A percentile compares a stretch with the other conserved stretches of the same genome.
phyloP scores from a whole-genome alignment of 2,329 filamentous ascomycete species.

The Apiospora rasikravindrae region DNA sequence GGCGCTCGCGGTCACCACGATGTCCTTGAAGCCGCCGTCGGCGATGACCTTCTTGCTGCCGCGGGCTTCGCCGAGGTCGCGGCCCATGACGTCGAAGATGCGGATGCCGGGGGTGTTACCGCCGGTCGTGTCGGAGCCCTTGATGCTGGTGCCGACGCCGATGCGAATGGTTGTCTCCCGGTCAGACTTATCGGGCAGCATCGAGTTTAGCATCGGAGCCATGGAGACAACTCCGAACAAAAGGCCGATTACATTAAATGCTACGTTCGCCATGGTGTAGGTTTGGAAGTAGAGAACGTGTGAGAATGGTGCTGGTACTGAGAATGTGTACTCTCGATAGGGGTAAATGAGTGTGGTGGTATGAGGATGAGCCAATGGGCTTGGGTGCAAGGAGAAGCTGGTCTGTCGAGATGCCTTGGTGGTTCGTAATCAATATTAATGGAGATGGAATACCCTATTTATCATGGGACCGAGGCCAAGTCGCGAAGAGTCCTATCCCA shows the following conservation, averaged over 20 bases:
- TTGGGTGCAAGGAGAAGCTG: background rate
- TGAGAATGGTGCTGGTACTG: background rate
- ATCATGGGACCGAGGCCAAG: background rate
- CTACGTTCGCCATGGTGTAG: background rate
- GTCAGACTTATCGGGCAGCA: background rate
- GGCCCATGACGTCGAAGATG: constrained; percentile 2
- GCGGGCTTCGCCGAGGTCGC: background rate
- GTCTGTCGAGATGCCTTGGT: background rate
- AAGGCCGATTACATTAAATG: background rate
- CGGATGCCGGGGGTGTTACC: background rate
- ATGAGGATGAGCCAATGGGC: background rate
- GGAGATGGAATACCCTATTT: background rate
- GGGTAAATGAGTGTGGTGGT: background rate
- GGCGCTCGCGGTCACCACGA: background rate
- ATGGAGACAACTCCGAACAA: background rate
- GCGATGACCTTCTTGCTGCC: background rate
- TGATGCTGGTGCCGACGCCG: background rate
- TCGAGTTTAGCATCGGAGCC: background rate
- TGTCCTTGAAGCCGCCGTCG: constrained; percentile 2
- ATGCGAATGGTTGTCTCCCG: background rate
- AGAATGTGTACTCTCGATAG: background rate
- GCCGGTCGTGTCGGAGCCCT: background rate
- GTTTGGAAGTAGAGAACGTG: background rate
- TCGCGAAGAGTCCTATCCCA: background rate
- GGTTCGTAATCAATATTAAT: background rate